phyloP scores from a whole-genome alignment of 345 rosid genomes.

The Boechera divaricarpa region DNA sequence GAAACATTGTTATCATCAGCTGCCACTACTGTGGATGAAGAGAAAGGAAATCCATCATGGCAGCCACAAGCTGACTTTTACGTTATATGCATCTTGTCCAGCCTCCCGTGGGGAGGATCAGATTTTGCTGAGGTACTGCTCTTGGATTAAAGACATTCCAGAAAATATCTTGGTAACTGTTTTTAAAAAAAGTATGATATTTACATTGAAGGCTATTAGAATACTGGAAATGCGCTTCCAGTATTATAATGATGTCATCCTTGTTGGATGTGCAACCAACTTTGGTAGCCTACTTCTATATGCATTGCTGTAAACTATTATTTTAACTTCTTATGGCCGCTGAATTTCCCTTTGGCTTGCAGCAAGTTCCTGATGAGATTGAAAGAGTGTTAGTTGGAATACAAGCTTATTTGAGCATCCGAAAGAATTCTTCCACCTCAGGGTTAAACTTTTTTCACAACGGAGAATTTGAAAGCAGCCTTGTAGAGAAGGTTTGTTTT shows the following conservation, averaged over 20 bases:
- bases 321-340: not conserved
- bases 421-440: slow-evolving; percentile 67
- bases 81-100: slow-evolving; percentile 85
- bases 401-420: slow-evolving; percentile 94
- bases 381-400: slow-evolving; percentile 90
- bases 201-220: slow-evolving; percentile 12
- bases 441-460: slow-evolving; percentile 76
- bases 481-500: slow-evolving; percentile 65
- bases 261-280: slow-evolving; percentile 21
- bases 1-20: slow-evolving; percentile 93
- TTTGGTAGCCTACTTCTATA: slow-evolving; percentile 16
- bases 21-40: slow-evolving; percentile 95
- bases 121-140: slow-evolving; percentile 86
- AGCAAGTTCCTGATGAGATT: slow-evolving; percentile 99
- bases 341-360: slow-evolving; percentile 37
- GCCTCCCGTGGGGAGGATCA: slow-evolving; percentile 98
- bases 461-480: slow-evolving; percentile 55
- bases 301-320: slow-evolving; percentile 5
- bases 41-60: slow-evolving; percentile 98
- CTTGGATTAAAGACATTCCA: slow-evolving; percentile 5
- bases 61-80: slow-evolving; percentile 96
- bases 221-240: slow-evolving; percentile 14
- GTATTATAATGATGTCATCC: not conserved
- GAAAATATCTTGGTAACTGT: slow-evolving; percentile 5
- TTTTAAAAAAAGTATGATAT: slow-evolving; percentile 17